Base-by-base conservation (phyloP, 371 early-diverging fungal genomes). In the Dipsacomyces acuminosporus region DNA sequence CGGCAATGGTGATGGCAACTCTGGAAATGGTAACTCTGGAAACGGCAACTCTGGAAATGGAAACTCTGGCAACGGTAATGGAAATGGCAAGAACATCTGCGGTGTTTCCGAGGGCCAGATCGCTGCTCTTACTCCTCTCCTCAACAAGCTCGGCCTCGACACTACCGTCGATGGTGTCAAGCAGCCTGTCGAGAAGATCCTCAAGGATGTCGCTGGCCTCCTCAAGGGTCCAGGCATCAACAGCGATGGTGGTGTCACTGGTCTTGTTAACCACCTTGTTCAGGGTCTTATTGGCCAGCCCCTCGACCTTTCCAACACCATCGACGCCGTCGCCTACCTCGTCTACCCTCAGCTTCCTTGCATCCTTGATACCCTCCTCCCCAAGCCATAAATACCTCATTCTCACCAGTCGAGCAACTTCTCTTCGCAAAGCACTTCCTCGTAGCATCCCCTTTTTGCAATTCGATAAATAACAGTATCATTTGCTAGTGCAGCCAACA, bases 161-260 rank as follows among this genome's bases (percentile, higher is more conserved):
- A 61, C 61, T 25, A 66, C 66, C 0, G 44, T 66, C 24, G 52
- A 66, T 21, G 66, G 66, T 11, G 66, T 66, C 30, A 66, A 66
- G 47, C 56, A 61, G 52, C 66, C 61, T 15, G 66, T 66, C 8
- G 56, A 61, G 21, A 56, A 61, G 17, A 41, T 66, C 1, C 19
- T 52, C 18, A 23, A 45, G 45, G 43, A 49, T 26, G 53, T 52
- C 13, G 66, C 52, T 13, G 66, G 51, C 8, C 56, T 61, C n/a
- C 53, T 66, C 6, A 51, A 61, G 42, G 56, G 66, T 35, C 48
- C 51, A 3, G 62, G 41, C 3, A 30, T 66, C 46, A 56, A 53
- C 47, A 57, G 62, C 14, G 18, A 17, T 26, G 66, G 62, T 14
- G 67, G 67, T 20, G 40, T 62, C 14, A 14, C 57, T 8, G 67